Percentiles rank a stretch among this genome's conserved stretches.
phyloP scores from a whole-genome alignment of 2,329 filamentous ascomycete species.

The Elsinoe ampelina region DNA sequence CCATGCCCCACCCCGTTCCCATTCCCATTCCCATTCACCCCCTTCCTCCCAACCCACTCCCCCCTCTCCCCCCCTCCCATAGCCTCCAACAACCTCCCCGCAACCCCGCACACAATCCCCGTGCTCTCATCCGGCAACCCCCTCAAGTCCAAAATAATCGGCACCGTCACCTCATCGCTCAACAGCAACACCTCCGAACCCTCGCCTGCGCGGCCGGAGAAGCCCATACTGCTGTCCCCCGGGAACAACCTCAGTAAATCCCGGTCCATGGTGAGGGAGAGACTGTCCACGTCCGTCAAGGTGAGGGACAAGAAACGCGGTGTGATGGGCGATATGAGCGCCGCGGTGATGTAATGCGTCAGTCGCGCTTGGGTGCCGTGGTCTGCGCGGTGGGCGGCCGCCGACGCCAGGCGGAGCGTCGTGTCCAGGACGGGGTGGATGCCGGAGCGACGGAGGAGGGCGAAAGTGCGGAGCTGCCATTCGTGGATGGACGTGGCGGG shows the following conservation, averaged over 20 bases:
- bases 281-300: conserved; percentile 62
- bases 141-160: conserved; percentile 79
- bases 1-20: conserved; percentile 18
- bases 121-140: conserved; percentile 78
- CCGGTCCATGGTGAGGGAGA: conserved; percentile 64
- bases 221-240: conserved; percentile 19
- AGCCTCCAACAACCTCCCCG: conserved; percentile 68
- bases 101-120: conserved; percentile 90
- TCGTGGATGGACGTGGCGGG: conserved; percentile 70
- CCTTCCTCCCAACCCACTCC: conserved; percentile 15
- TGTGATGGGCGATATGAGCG: conserved; percentile 38
- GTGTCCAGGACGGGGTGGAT: conserved; percentile 64
- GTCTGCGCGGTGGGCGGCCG: conserved; percentile 51
- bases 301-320: conserved; percentile 67
- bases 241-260: conserved; percentile 49
- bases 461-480: conserved; percentile 74
- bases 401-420: conserved; percentile 66
- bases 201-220: conserved; percentile 7
- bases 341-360: conserved; percentile 39
- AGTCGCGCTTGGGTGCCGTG: conserved; percentile 35
- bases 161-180: conserved; percentile 61
- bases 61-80: conserved; percentile 39
- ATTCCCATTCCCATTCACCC: not conserved
- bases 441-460: conserved; percentile 65
- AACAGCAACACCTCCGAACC: conserved; percentile 59